Base-by-base conservation (phyloP, 495 filamentous ascomycete genomes). In the Podospora pseudoanserina region DNA sequence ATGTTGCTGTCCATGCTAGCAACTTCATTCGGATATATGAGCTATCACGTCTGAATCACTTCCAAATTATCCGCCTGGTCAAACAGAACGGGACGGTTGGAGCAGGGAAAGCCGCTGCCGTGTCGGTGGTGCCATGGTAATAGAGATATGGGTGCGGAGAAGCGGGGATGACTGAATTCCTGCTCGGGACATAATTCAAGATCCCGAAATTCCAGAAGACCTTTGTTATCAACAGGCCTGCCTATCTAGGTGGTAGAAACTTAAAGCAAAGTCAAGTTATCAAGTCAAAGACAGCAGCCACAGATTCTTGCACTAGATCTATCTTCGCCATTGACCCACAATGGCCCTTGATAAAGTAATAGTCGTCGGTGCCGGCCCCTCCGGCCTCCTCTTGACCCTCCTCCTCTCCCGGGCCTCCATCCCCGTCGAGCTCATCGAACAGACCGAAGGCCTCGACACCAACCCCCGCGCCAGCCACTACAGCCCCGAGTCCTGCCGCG, bases 401-500 rank as follows among this genome's bases (percentile, higher is more conserved):
- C 76, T 89, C 19, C 82, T 89, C 9, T 78, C 84, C 11, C 83
- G 84, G 73, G 74, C 80, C 67, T 82, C 84, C 20, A 84, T 88
- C 67, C 68, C 79, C 61, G 82, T 86, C 64, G 79, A 81, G 32
- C 74, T 88, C 9, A 75, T 88, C 28, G 86, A 89, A 68, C 79
- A 79, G 18, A 80, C 82, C 39, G 68, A 75, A 15, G 72, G 79
- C 54, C 74, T 88, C 20, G 84, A 86, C 74, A 78, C 79, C 39
- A 83, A 87, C 65, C 86, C 85, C 11, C 85, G 86, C 66, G 84
- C 86, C 15, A 79, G 80, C n/a, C 81, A 86, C 68, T 85, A 86
- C 75, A 81, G 77, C 16, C 72, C 80, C 6, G 75, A 78, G 2
- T 80, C 83, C 0, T 72, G 60, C 57, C 72, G 75, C 63, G 82